These are phyloP conservation scores for Leptographium lundbergii DNA, from an alignment of 2,329 filamentous ascomycete genomes.

Conservation along the genomic window DNA sequence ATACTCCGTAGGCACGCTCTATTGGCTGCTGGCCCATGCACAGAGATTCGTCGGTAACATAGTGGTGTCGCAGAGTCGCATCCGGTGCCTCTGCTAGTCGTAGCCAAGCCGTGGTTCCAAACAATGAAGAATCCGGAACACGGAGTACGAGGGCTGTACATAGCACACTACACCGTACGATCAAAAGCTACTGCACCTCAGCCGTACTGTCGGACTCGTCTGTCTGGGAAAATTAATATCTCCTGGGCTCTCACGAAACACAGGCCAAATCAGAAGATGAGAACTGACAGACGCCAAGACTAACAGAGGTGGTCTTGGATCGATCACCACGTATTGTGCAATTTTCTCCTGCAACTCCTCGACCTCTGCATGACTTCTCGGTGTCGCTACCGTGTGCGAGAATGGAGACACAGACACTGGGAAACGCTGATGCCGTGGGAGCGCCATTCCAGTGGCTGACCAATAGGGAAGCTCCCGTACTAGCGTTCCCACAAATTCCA, in stretches of 20 bases:
- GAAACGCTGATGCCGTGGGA: not conserved
- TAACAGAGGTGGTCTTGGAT: not conserved
- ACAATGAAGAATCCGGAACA: not conserved
- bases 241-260: not conserved
- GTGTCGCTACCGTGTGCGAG: not conserved
- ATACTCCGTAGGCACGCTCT: not conserved
- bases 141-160: not conserved
- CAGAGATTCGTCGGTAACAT: not conserved
- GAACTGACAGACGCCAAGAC: not conserved
- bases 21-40: not conserved
- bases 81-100: not conserved
- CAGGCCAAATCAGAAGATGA: not conserved
- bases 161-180: no score
- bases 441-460: not conserved
- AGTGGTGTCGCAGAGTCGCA: not conserved
- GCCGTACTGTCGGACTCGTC: no score
- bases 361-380: not conserved
- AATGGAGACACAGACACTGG: not conserved
- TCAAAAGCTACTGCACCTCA: not conserved
- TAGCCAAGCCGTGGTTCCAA: not conserved
- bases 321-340: no score
- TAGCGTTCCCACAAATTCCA: not conserved
- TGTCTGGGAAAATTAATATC: no score
- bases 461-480: not conserved
- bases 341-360: not conserved